These are phyloP conservation scores for Cystobasidium tubakii DNA, from an alignment of 768 basidiomycete species.

Conservation along the genomic window DNA sequence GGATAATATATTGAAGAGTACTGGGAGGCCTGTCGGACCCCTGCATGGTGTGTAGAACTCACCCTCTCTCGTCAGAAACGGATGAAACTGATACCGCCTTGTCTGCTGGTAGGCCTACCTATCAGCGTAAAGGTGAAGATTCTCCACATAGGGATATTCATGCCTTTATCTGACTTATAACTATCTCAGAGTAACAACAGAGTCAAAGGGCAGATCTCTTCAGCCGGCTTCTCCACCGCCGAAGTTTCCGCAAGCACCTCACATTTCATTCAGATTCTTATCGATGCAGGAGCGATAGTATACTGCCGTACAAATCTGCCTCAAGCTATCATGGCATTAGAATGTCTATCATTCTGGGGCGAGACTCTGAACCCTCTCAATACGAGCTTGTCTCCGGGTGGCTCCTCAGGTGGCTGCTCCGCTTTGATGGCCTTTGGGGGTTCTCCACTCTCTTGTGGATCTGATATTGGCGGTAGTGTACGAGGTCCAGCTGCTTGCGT, in stretches of 20 bases:
- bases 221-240: slow-evolving; percentile 12
- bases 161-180: background rate
- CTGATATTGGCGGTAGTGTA: slow-evolving; percentile 25
- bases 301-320: slow-evolving; percentile 25
- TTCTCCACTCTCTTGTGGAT: slow-evolving; percentile 16
- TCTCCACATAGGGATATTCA: background rate
- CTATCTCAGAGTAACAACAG: slow-evolving; percentile 2
- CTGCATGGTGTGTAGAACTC: slow-evolving; percentile 1
- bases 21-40: slow-evolving; percentile 7
- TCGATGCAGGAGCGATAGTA: slow-evolving; percentile 11
- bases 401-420: slow-evolving; percentile 21
- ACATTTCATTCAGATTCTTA: background rate
- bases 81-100: background rate
- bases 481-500: slow-evolving; percentile 3
- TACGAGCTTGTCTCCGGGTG: slow-evolving; percentile 18
- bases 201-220: background rate
- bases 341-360: slow-evolving; percentile 16
- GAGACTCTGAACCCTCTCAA: slow-evolving; percentile 11
- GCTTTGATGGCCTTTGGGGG: slow-evolving; percentile 25
- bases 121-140: background rate
- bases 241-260: background rate
- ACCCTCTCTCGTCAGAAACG: too few species aligned
- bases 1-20: background rate
- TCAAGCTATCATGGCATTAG: slow-evolving; percentile 25
- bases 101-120: background rate